A percentile compares a stretch with the other conserved stretches of the same genome.
Evolutionary conservation across 352 stramenopile species (phyloP).

Genomic region (Phytophthora sp.): DNA sequence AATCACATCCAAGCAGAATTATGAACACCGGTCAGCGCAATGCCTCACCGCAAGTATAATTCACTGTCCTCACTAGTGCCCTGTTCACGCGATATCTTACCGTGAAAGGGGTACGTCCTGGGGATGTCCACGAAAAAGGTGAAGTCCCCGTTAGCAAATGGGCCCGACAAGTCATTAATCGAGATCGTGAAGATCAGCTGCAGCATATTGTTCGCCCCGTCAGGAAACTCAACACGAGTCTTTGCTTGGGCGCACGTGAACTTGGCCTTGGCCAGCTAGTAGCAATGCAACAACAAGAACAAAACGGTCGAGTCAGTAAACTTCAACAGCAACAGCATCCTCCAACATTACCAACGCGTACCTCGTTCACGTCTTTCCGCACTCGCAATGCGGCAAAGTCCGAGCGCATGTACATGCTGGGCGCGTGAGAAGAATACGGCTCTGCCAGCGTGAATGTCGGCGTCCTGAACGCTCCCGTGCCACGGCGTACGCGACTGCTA

Average conservation of each 20-base stretch:
- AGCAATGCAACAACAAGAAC: conserved; percentile 11
- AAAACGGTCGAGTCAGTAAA: conserved; percentile 10
- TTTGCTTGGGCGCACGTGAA: conserved; percentile 79
- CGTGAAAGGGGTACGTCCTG: conserved; percentile 87
- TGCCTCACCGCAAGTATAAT: background rate
- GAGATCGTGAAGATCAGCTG: conserved; percentile 82
- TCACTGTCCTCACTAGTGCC: background rate
- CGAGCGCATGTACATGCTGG: conserved; percentile 72
- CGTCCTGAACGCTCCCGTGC: background rate
- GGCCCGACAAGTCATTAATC: conserved; percentile 68
- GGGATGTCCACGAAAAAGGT: conserved; percentile 89
- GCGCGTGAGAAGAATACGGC: conserved; percentile 7
- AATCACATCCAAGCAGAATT: background rate
- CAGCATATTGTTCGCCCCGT: conserved; percentile 84
- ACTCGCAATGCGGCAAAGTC: conserved; percentile 82
- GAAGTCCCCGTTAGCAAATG: conserved; percentile 88
- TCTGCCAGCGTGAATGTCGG: conserved; percentile 11
- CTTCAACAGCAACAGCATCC: background rate
- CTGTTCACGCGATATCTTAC: conserved; percentile 37
- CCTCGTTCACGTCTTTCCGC: conserved; percentile 88
- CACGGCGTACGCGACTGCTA: background rate
- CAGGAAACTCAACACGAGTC: conserved; percentile 85
- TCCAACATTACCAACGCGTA: conserved; percentile 16
- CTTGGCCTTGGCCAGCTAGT: conserved; percentile 79
- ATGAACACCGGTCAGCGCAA: conserved; percentile 1